Conservation (phyloP, 331 rosid species). For the Spiraea crenata region DNA sequence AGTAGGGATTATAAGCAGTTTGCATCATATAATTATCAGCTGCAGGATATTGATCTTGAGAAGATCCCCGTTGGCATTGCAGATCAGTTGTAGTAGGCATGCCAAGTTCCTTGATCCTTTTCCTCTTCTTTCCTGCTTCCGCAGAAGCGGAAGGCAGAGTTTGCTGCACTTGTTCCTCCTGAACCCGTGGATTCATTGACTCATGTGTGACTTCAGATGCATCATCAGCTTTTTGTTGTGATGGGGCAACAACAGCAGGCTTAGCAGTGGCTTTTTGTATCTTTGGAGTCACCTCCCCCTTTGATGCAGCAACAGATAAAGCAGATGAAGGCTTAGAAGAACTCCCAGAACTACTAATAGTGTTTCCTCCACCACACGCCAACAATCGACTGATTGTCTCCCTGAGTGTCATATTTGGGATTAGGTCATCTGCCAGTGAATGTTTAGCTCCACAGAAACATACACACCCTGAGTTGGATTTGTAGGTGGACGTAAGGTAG, state of each 20-base stretch:
- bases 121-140: conserved; percentile 87
- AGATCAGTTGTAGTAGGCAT: conserved; percentile 63
- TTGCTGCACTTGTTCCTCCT: conserved; percentile 96
- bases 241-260: conserved; percentile 48
- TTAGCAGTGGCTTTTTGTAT: conserved; percentile 42
- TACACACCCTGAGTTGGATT: conserved; percentile 15
- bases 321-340: conserved; percentile 85
- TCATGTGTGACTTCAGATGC: conserved; percentile 92
- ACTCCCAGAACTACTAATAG: conserved; percentile 93
- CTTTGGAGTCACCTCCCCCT: conserved; percentile 46
- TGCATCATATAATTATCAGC: conserved; percentile 89
- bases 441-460: conserved; percentile 84
- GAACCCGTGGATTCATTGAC: conserved; percentile 58
- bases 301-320: conserved; percentile 71
- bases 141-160: conserved; percentile 46
- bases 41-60: conserved; percentile 53
- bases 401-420: conserved; percentile 90
- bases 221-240: conserved; percentile 47
- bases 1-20: conserved; percentile 73
- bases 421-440: conserved; percentile 90
- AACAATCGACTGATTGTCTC: conserved; percentile 85
- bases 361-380: conserved; percentile 94
- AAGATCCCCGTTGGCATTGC: conserved; percentile 66
- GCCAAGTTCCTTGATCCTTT: conserved; percentile 72
- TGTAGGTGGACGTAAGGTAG: conserved; percentile 60